Evolutionary conservation across 2,329 filamentous ascomycete species (phyloP).

Genomic region (Bertia moriformis): DNA sequence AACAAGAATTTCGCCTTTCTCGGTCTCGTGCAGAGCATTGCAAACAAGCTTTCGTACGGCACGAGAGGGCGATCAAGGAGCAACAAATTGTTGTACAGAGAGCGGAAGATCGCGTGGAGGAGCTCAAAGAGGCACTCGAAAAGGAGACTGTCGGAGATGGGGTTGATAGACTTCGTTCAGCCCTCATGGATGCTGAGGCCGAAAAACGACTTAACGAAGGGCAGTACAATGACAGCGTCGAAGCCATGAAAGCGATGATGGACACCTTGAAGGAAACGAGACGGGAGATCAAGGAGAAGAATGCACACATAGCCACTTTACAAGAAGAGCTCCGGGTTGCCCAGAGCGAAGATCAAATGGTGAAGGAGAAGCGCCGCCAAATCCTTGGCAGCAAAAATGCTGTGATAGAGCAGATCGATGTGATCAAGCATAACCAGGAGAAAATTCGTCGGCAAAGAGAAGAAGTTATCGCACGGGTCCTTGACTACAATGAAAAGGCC

Average conservation of each 20-base stretch:
- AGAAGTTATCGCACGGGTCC: not conserved
- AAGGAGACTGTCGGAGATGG: not conserved
- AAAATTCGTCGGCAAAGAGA: not conserved
- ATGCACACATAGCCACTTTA: not conserved
- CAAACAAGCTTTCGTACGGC: not conserved
- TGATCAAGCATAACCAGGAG: not conserved
- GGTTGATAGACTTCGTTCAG: not conserved
- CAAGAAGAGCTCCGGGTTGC: not conserved
- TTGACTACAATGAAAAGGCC: not conserved
- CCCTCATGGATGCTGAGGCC: not conserved
- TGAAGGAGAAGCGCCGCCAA: not conserved
- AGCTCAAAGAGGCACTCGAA: not conserved
- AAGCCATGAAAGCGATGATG: not conserved
- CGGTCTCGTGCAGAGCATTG: not conserved
- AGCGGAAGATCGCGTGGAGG: not conserved
- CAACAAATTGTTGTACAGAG: not conserved
- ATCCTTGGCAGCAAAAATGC: not conserved
- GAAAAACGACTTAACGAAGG: not conserved
- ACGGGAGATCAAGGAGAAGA: not conserved
- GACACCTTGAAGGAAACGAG: not conserved
- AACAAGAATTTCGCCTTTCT: not conserved
- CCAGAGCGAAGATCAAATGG: not conserved
- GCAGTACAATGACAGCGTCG: not conserved
- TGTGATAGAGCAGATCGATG: not conserved
- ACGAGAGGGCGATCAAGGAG: not conserved